Evolutionary conservation across 2,329 filamentous ascomycete species (phyloP).

Genomic region (Fusarium brevicatenulatum): DNA sequence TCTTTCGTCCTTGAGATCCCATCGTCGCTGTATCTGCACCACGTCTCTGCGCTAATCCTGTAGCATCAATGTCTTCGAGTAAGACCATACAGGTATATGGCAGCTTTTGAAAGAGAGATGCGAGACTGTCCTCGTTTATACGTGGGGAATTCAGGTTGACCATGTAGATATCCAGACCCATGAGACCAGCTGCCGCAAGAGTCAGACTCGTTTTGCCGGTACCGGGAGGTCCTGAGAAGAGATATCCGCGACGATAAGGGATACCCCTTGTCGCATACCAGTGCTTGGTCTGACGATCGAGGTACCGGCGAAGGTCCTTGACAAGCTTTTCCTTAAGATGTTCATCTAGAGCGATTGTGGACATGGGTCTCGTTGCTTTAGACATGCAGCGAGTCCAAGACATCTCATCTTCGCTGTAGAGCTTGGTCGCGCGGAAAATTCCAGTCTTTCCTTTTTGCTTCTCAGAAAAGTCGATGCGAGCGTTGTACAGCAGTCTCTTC

Average conservation of each 20-base stretch:
- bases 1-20: neutral
- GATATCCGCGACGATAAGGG: slow-evolving; percentile 23
- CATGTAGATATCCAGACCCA: slow-evolving; percentile 21
- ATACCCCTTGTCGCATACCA: slow-evolving; percentile 27
- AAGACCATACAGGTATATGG: slow-evolving; percentile 9
- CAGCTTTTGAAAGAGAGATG: neutral
- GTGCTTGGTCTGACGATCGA: neutral
- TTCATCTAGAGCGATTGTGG: slow-evolving; percentile 14
- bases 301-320: neutral
- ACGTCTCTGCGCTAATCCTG: slow-evolving; percentile 7
- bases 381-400: slow-evolving; percentile 14
- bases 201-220: slow-evolving; percentile 27
- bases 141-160: slow-evolving; percentile 1
- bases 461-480: slow-evolving; percentile 1
- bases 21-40: neutral
- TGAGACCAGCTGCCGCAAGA: slow-evolving; percentile 4
- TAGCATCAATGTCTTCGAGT: slow-evolving; percentile 13
- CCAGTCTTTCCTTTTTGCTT: slow-evolving; percentile 9
- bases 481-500: slow-evolving; percentile 14
- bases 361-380: slow-evolving; percentile 15
- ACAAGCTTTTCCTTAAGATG: neutral
- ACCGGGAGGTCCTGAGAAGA: slow-evolving; percentile 27
- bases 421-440: slow-evolving; percentile 4
- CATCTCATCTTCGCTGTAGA: neutral
- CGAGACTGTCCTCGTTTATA: slow-evolving; percentile 19